Conservation (phyloP, 371 early-diverging fungal genomes). For the Mucor circinelloides region DNA sequence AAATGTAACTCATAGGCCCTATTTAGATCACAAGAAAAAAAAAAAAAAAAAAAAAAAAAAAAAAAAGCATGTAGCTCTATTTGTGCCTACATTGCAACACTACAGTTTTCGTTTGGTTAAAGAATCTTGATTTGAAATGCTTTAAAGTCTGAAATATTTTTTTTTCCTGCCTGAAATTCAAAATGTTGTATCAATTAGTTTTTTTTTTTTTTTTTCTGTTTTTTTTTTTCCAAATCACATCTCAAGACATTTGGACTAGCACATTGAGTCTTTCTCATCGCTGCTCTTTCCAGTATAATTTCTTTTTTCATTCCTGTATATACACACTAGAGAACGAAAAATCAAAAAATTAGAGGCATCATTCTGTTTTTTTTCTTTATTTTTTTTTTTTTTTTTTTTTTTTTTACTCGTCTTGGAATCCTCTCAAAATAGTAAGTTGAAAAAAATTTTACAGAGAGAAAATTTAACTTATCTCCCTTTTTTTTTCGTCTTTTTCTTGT, state of each 20-base stretch:
- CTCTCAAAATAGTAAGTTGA: not conserved
- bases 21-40: not conserved
- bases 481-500: not conserved
- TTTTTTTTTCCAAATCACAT: not conserved
- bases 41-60: not conserved
- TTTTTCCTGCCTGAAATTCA: no score
- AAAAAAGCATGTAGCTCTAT: not conserved
- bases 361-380: not conserved
- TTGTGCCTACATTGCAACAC: not conserved
- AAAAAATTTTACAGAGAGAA: not conserved
- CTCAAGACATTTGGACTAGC: not conserved
- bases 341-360: not conserved
- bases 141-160: not conserved
- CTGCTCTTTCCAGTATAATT: no score
- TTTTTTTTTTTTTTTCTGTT: not conserved
- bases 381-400: not conserved
- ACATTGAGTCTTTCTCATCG: not conserved
- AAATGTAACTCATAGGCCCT: not conserved
- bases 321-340: no score
- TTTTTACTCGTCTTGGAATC: not conserved
- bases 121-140: not conserved
- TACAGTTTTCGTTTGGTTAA: not conserved
- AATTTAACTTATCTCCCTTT: not conserved
- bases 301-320: no score
- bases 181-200: not conserved